phyloP scores from a whole-genome alignment of 2,329 filamentous ascomycete species.

The Fusarium setosum region DNA sequence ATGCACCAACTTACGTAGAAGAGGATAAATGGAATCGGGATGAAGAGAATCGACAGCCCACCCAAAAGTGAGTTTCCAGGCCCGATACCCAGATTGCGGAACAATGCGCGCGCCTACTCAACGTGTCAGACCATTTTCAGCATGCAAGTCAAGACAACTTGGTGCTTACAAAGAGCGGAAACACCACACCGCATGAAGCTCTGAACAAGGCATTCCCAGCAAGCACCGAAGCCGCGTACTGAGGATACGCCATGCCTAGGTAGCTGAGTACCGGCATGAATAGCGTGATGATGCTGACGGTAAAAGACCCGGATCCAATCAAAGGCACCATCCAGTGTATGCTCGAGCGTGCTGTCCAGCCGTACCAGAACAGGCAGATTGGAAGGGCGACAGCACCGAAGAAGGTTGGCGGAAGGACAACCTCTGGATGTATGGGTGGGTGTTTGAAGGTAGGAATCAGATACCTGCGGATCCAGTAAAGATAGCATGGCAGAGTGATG shows the following conservation, averaged over 20 bases:
- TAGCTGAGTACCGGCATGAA: constrained; percentile 26
- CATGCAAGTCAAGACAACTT: too few species aligned
- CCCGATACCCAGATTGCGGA: not conserved
- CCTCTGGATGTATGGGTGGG: not conserved
- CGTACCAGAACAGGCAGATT: constrained; percentile 23
- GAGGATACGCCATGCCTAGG: constrained; percentile 10
- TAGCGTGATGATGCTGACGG: not conserved
- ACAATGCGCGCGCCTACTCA: not conserved
- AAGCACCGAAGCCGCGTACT: constrained; percentile 3
- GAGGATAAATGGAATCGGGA: constrained; percentile 8
- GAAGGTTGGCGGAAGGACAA: constrained; percentile 58
- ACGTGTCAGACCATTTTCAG: not conserved
- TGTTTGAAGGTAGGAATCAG: constrained; percentile 16
- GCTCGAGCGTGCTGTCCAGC: constrained; percentile 6
- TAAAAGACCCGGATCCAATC: constrained; percentile 2
- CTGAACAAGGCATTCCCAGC: constrained; percentile 13
- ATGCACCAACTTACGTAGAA: not conserved
- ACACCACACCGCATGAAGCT: constrained; percentile 6
- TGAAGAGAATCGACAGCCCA: not conserved
- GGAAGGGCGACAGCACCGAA: constrained; percentile 72
- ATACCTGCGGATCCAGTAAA: constrained; percentile 16
- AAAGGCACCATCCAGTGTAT: constrained; percentile 18
- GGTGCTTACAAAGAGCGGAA: not conserved
- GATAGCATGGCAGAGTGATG: constrained; percentile 5
- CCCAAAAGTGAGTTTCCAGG: constrained; percentile 9